Evolutionary conservation across 1,284 basidiomycete species (phyloP), one percentile per base, ranked within the genome.

Genomic region (Coniferiporia weirii): DNA sequence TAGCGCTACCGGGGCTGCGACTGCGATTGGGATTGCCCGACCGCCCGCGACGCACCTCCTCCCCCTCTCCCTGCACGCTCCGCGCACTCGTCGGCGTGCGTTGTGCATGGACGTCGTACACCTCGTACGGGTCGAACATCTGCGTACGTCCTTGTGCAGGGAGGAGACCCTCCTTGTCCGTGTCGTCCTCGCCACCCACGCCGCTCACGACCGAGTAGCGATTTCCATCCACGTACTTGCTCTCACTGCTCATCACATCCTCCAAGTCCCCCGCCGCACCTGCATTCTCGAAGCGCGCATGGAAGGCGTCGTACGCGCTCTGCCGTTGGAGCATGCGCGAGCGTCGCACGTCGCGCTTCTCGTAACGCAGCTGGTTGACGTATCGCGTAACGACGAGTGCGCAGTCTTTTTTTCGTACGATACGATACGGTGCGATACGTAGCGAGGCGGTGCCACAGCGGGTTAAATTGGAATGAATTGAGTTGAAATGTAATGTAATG

Each of bases 331-430:
- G 27, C 36, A 51, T 59, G 51, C 73, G 72, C 13, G 74, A 74
- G 17, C 68, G 68, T 32, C 75, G 73, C 15, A 68, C 69, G 17
- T 65, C 67, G 12, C 73, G 69, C 69, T 85, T 84, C 66, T 85
- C 78, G 27, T 66, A 68, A 54, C 77, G 74, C 17, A 87, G 69
- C 63, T 80, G 80, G 64, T 80, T 78, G 46, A 81, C 70, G 66
- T 87, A 87, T 13, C 84, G 80, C 15, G 82, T 79, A 8, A 80
- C 79, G 49, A 86, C 76, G 56, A 87, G 66, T 8, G 75, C 75
- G 44, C 79, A 80, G 63, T 85, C 85, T 87, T 48, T 22, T 40
- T 46, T 48, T 20, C 32, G 12, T 22, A 46, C 17, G 13, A 27
- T 27, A 27, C 27, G 27, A 27, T 3, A 27, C 27, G 5, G 27